phyloP scores from a whole-genome alignment of 495 filamentous ascomycete species.

The Aspergillus olivimuriae region DNA sequence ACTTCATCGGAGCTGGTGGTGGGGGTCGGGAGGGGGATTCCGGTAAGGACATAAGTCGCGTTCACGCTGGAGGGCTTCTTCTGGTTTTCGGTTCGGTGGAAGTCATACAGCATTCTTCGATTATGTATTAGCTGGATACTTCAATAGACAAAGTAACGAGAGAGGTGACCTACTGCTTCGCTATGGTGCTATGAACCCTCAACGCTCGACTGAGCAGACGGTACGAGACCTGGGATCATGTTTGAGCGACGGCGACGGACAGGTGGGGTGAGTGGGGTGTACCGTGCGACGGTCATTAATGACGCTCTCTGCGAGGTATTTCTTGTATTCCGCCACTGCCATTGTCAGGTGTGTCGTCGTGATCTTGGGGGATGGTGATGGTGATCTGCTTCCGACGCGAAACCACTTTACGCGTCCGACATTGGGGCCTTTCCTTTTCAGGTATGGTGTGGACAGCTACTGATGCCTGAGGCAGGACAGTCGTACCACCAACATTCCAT shows the following conservation, averaged over 20 bases:
- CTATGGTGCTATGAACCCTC: conserved; percentile 72
- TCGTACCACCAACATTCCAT: no score
- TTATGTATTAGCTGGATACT: conserved; percentile 2
- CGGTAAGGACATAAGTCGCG: conserved; percentile 83
- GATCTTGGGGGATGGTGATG: no score
- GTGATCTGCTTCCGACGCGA: conserved; percentile 10
- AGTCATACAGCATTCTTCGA: conserved; percentile 82
- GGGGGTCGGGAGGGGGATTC: conserved; percentile 41
- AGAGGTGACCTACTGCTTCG: conserved; percentile 62
- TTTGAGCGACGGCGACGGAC: conserved; percentile 1
- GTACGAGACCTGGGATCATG: conserved; percentile 65
- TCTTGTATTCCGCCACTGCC: conserved; percentile 54
- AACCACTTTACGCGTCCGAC: conserved; percentile 49
- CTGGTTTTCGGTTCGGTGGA: conserved; percentile 70
- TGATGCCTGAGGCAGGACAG: no score
- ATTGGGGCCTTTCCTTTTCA: no score
- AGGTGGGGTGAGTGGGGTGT: conserved; percentile 23
- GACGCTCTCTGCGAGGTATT: conserved; percentile 67
- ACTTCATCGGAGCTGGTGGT: conserved; percentile 24
- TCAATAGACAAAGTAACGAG: background rate
- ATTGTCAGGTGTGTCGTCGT: conserved; percentile 25
- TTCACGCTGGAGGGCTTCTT: conserved; percentile 68
- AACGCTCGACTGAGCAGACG: conserved; percentile 71
- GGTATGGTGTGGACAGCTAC: no score
- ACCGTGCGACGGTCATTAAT: conserved; percentile 72